Evolutionary conservation across 2,329 filamentous ascomycete genomes (phyloP).

Genomic region (Ambrosiella cleistominuta): DNA sequence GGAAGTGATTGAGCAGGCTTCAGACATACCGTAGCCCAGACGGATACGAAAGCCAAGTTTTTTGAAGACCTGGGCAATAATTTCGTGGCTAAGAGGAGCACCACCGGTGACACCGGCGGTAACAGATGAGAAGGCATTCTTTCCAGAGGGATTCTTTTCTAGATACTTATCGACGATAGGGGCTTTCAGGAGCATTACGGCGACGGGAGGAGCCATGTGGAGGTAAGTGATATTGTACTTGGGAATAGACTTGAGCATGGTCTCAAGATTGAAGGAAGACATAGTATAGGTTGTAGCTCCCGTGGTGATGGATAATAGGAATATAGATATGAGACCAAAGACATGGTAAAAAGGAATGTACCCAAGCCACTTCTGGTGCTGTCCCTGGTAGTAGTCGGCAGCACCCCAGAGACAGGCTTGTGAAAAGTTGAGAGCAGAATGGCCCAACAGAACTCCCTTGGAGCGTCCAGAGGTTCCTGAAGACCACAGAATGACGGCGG

Average conservation of each 20-base stretch:
- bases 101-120: constrained; percentile 39
- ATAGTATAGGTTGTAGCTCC: constrained; percentile 49
- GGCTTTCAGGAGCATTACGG: constrained; percentile 52
- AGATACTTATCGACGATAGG: constrained; percentile 46
- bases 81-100: constrained; percentile 40
- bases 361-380: constrained; percentile 31
- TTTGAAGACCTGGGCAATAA: constrained; percentile 42
- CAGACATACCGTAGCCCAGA: constrained; percentile 62
- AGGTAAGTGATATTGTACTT: constrained; percentile 47
- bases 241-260: constrained; percentile 43
- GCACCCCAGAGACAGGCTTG: constrained; percentile 32
- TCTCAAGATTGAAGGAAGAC: constrained; percentile 49
- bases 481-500: constrained; percentile 29
- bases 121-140: constrained; percentile 41
- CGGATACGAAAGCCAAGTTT: constrained; percentile 31
- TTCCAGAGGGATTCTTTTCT: constrained; percentile 23
- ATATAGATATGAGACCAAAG: constrained; percentile 39
- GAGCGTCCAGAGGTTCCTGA: constrained; percentile 55
- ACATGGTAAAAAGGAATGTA: constrained; percentile 57
- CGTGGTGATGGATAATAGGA: constrained; percentile 36
- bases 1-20: constrained; percentile 46
- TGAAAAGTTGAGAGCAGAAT: constrained; percentile 46
- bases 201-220: constrained; percentile 50
- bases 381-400: constrained; percentile 26
- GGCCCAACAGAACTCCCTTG: constrained; percentile 57